Base-by-base conservation (phyloP, 108 stramenopile genomes). In the Aurantiochytrium sp. region DNA sequence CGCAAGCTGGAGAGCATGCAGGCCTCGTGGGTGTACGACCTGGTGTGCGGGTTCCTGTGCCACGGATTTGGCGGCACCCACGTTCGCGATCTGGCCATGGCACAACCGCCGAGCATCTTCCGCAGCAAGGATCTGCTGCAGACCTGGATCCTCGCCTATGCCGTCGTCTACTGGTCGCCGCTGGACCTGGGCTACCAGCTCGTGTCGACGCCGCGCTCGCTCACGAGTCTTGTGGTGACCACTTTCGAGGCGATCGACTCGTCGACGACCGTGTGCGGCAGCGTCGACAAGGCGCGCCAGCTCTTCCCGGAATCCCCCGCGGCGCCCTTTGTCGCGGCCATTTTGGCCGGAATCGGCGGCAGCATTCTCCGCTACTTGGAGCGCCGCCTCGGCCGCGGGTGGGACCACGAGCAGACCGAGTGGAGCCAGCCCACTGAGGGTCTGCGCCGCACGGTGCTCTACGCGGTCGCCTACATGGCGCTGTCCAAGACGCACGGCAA, bases 261-360 rank as follows among this genome's bases (percentile, higher is more conserved):
- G n/a, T 81, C 73, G 6, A 81, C 73, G 73, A 81, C 73, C n/a
- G 24, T 81, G 1, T 81, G 73, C 39, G 73, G 73, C 45, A 81
- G 73, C 4, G 73, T 81, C 32, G 73, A 81, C 27, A 81, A 81
- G 45, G 73, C 73, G 15, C 39, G 45, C 39, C n/a, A 41, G 12
- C 2, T 81, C 6, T 81, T 81, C 24, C 73, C 73, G 39, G 39
- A 81, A 21, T 48, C 39, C 39, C 73, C 73, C 32, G 45, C 73
- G 42, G 73, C 73, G 32, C 73, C 73, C 24, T 81, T 81, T 30
- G 39, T 81, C 8, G 73, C 73, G 42, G 45, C 42, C 24, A 12
- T 81, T 41, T 27, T 81, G 39, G 73, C 73, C 17, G 73, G 73
- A 12, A 81, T 81, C 32, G 73, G 73, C 2, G 73, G 73, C 30